phyloP scores from a whole-genome alignment of 2,329 filamentous ascomycete genomes.

The Pestalotiopsis sp. region DNA sequence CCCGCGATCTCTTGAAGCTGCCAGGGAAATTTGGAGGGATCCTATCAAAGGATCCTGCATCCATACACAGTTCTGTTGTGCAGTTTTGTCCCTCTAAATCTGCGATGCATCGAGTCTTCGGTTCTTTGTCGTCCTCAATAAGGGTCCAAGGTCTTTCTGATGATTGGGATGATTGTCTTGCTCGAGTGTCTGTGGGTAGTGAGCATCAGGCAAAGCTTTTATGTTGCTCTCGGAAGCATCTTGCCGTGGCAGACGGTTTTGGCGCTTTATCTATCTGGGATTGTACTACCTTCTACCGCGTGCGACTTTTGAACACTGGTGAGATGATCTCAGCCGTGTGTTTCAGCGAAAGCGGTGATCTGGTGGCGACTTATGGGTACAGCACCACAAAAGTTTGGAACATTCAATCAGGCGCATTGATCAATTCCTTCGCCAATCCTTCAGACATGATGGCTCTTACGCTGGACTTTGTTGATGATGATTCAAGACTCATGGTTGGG shows the following conservation, averaged over 20 bases:
- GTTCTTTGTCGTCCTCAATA: background rate
- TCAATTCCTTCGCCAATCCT: background rate
- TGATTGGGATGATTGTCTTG: constrained; percentile 18
- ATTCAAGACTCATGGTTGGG: background rate
- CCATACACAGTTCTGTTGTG: constrained; percentile 10
- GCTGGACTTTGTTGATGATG: constrained; percentile 4
- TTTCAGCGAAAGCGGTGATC: constrained; percentile 15
- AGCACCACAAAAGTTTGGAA: constrained; percentile 16
- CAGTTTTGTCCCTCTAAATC: constrained; percentile 8
- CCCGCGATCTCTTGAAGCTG: constrained; percentile 17
- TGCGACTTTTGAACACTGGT: background rate
- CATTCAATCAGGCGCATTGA: constrained; percentile 5
- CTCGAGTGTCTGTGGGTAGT: constrained; percentile 13
- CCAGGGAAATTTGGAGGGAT: constrained; percentile 15
- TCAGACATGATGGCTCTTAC: constrained; percentile 2
- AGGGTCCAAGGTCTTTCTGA: background rate
- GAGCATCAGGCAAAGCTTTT: constrained; percentile 13
- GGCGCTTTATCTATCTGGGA: constrained; percentile 8
- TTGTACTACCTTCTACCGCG: background rate
- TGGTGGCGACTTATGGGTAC: constrained; percentile 16
- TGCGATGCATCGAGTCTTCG: constrained; percentile 1
- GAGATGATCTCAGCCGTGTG: background rate
- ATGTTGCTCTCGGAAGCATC: constrained; percentile 13
- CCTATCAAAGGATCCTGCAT: constrained; percentile 6
- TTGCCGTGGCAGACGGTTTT: constrained; percentile 12